Conservation (phyloP, 345 rosid species). For the Gossypium anomalum region DNA sequence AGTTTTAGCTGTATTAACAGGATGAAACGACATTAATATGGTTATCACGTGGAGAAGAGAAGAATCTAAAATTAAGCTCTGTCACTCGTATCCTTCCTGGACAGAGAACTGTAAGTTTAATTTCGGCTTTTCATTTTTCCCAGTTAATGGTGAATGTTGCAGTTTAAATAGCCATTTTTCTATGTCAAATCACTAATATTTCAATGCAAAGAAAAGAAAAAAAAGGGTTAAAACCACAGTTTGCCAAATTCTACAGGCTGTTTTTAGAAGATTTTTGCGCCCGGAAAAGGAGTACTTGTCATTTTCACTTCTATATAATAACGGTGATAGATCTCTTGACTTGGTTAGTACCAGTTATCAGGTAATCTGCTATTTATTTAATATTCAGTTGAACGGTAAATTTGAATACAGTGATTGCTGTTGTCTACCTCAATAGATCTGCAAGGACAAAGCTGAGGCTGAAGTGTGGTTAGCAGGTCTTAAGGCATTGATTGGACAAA, state of each 20-base stretch:
- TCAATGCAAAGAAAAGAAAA: neutral
- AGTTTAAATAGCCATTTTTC: constrained; percentile 9
- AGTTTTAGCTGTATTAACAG: constrained; percentile 53
- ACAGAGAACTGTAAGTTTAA: constrained; percentile 8
- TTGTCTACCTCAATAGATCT: constrained; percentile 51
- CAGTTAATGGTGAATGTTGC: neutral
- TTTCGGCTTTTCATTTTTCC: neutral
- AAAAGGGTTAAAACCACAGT: neutral
- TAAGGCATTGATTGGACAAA: constrained; percentile 55
- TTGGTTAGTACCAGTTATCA: constrained; percentile 54
- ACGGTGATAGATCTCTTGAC: constrained; percentile 91
- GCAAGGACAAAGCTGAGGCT: constrained; percentile 93
- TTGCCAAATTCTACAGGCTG: constrained; percentile 46
- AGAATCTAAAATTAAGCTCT: constrained; percentile 1
- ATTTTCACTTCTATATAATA: constrained; percentile 84
- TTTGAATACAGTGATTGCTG: constrained; percentile 15
- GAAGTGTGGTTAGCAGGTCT: constrained; percentile 91
- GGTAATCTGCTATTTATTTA: neutral
- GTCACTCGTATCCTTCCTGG: constrained; percentile 7
- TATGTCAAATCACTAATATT: neutral
- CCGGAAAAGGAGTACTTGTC: constrained; percentile 95
- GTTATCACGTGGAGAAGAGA: constrained; percentile 13
- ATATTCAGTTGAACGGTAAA: neutral
- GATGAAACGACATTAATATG: constrained; percentile 83
- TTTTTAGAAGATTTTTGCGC: constrained; percentile 84